Base-by-base conservation (phyloP, 2,329 filamentous ascomycete species). In the Zalaria sp. region DNA sequence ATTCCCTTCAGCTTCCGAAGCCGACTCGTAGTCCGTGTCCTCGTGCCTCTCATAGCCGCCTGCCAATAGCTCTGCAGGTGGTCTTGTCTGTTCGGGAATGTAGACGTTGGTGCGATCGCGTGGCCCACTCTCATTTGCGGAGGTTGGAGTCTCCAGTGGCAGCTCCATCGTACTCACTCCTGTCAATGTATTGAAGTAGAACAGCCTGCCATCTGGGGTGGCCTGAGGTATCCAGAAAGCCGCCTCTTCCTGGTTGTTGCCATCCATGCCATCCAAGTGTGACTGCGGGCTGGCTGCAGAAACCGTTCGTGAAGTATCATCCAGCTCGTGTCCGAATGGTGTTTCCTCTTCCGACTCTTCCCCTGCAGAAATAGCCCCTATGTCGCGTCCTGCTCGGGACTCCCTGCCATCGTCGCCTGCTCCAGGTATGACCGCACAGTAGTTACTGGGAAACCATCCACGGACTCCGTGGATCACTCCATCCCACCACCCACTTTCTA, bases 401-500 rank as follows among this genome's bases (percentile, higher is more conserved):
- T 72, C 66, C 41, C 84, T 79, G 28, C 72, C 71, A 27, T 81
- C 69, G 46, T 79, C 52, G 35, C 75, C 72, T 7, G 29, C 7
- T 32, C 29, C 29, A 35, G 82, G 68, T 53, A 96, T 82, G 48
- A 91, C 78, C 50, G 86, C 80, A 67, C 91, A 96, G 66, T 98
- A 98, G 63, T 98, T 98, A 71, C 89, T 96, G 32, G 91, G 91
- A 61, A 98, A 98, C 91, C 91, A 98, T 59, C 91, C 91, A 58
- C 91, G 81, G 52, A 94, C 83, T 45, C 88, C 86, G 56, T 95
- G 91, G 60, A 98, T 94, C 43, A 98, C 86, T 38, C 91, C 91
- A 66, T 98, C 91, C 91, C 91, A 98, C 91, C 91, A 98, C 43
- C 91, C 91, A 56, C 88, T 96, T 63, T 98, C 91, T 43, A 96